Conservation (phyloP, 768 basidiomycete genomes). For the Kwoniella sp. region DNA sequence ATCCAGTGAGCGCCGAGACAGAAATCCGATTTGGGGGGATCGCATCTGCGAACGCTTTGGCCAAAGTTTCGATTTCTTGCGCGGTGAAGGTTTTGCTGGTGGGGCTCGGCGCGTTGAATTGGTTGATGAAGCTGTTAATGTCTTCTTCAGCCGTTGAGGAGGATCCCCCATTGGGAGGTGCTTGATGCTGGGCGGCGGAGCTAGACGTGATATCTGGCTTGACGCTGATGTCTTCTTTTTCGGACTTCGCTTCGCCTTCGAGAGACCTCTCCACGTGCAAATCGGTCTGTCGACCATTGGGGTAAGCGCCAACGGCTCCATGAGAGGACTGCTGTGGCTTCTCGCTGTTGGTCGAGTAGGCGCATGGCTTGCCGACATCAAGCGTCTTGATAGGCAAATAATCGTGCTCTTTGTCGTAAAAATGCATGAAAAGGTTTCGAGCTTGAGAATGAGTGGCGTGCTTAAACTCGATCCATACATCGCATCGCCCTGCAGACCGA, state of each 20-base stretch:
- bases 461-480: constrained; percentile 93
- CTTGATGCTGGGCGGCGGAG: no score
- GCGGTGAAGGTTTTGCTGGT: background rate
- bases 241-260: no score
- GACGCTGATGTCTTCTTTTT: no score
- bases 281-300: no score
- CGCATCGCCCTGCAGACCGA: constrained; percentile 59
- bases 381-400: background rate
- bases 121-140: background rate
- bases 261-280: no score
- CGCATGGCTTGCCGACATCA: no score
- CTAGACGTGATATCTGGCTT: no score
- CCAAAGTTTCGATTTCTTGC: constrained; percentile 57
- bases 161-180: no score
- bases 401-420: constrained; percentile 15
- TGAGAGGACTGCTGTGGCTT: no score
- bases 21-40: constrained; percentile 68
- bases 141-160: no score
- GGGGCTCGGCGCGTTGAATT: background rate
- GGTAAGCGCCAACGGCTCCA: no score
- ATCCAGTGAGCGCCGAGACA: constrained; percentile 86
- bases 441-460: constrained; percentile 67
- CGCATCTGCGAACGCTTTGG: constrained; percentile 61
- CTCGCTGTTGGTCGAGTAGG: no score
- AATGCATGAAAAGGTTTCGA: constrained; percentile 32